Evolutionary conservation across 2,329 filamentous ascomycete species (phyloP), one percentile per base, ranked within the genome.

Genomic region (Curvularia sp.): DNA sequence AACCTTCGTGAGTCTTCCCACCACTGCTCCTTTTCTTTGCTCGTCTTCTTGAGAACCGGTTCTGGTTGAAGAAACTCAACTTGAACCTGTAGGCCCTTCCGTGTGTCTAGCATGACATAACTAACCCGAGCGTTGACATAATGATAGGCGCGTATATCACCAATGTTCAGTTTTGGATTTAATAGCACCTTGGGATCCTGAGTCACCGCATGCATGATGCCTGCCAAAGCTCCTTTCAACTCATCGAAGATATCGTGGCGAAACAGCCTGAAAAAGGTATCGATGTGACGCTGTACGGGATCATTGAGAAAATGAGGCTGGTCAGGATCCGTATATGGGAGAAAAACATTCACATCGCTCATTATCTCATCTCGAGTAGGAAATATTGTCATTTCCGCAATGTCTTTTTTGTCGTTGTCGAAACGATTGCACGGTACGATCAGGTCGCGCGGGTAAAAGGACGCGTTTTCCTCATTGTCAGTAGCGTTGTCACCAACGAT

Each of bases 311-410:
- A 70, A 35, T 76, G 71, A 5, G 61, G 66, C 30, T 75, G 65
- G 20, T 71, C 61, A 0, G 60, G 61, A 44, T 77, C 70, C 1
- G 66, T 71, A 1, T 61, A 65, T 0, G 76, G 76, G 0, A 79
- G 55, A 30, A 70, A 75, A 9, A 76, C 72, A 30, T 83, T 52
- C 70, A 66, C 3, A 74, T 81, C 47, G 77, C 80, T 68, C 53
- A 68, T 46, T 2, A 77, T 71, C 49, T 78, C 75, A 13, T 68
- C 63, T 2, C 57, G 60, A 1, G 73, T 75, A 0, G 76, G 75
- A 4, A 77, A 71, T 5, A 77, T 69, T 4, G 57, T 26, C n/a
- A 77, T 69, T 0, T 72, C 38, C 0, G 59, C 43, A 4, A 78
- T 76, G 48, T 76, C 69, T 6, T 24, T 56, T 7, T 71, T 66